Evolutionary conservation across 441 rosid genomes (phyloP).

Genomic region (Hura crepitans): DNA sequence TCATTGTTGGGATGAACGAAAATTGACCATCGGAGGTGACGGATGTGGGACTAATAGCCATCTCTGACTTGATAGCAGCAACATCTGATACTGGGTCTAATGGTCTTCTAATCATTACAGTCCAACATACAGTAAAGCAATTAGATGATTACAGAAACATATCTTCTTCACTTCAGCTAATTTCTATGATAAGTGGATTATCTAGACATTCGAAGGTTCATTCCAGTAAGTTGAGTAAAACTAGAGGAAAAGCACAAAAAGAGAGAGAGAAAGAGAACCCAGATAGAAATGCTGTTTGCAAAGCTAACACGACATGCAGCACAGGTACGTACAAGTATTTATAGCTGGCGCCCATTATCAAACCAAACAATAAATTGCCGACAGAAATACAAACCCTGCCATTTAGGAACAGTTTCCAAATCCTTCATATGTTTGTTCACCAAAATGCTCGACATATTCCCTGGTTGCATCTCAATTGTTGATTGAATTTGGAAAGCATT

Average conservation of each 20-base stretch:
- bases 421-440: neutral
- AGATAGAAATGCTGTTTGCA: neutral
- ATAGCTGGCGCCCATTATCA: neutral
- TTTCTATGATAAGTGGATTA: neutral
- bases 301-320: neutral
- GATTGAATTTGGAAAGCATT: neutral
- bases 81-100: neutral
- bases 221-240: too few relatives aligned
- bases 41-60: slow-evolving; percentile 27
- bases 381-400: neutral
- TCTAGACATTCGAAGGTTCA: neutral
- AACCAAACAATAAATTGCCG: too few relatives aligned
- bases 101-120: slow-evolving; percentile 21
- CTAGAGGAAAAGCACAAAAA: neutral
- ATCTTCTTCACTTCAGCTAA: neutral
- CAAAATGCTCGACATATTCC: neutral
- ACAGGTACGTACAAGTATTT: neutral
- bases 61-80: slow-evolving; percentile 23
- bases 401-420: neutral
- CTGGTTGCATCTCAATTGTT: neutral
- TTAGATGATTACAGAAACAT: neutral
- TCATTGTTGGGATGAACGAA: slow-evolving; percentile 22
- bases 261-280: neutral
- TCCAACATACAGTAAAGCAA: slow-evolving; percentile 16
- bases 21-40: slow-evolving; percentile 25